Evolutionary conservation across 2,329 filamentous ascomycete species (phyloP), one percentile per base, ranked within the genome.

Genomic region (Penicillium digitatum): DNA sequence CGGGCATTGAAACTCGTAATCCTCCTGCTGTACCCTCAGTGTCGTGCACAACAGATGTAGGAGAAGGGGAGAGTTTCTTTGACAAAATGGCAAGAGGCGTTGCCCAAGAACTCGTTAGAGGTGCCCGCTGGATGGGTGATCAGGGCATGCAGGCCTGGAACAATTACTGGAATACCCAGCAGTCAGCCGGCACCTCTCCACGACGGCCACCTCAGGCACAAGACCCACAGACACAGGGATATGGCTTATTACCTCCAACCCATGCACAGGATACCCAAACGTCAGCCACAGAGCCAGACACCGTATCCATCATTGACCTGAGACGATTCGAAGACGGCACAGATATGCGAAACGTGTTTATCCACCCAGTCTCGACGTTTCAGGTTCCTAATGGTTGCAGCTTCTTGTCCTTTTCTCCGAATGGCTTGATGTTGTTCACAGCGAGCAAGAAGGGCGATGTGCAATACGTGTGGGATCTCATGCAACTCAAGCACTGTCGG

Each of bases 121-220:
- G 77, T 26, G 78, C 77, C 34, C 74, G 74, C 58, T 79, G 76
- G 76, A 74, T 79, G 65, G 76, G 76, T 42, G 76, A 78, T 49
- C 77, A 79, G 61, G 76, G 77, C 18, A 61, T 78, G 46, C 76
- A 79, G 56, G 76, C 74, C 6, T 79, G 78, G 78, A 77, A 78
- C 55, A 78, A 68, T 54, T 80, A 80, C 61, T 79, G 77, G 76
- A 77, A 76, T 48, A 76, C 74, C 46, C 74, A 78, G 42, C 67
- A 74, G 56, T 57, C 62, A 14, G 64, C 66, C 38, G 66, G 62
- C 37, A 51, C 64, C 16, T 55, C 64, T 20, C 56, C 65, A 11
- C 70, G 72, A 7, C 72, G 73, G 22, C 67, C 69, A 26, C 55
- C 52, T 26, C 67, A 64, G n/a, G 53, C 62, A 9, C 57, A 62